A percentile compares a stretch with the other conserved stretches of the same genome.
Conservation (phyloP, 495 filamentous ascomycete species). For the Trichoderma gamsii region DNA sequence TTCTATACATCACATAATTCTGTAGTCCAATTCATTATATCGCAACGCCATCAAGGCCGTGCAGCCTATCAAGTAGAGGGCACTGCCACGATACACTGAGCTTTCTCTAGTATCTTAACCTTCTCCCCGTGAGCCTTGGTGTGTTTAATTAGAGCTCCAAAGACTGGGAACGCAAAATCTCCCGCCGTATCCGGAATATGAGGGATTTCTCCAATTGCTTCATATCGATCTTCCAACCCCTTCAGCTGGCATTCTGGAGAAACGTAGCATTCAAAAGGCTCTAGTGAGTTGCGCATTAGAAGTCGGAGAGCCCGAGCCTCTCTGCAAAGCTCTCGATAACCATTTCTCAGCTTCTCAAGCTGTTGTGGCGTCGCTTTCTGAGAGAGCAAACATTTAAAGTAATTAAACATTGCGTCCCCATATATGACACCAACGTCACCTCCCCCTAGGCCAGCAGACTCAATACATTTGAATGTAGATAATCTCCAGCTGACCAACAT, state of each 20-base stretch:
- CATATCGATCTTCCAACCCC: not conserved
- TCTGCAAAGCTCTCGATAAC: not conserved
- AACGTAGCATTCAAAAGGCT: not conserved
- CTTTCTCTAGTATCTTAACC: not conserved
- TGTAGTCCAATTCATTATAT: no score
- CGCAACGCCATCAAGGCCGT: no score
- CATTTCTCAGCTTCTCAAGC: not conserved
- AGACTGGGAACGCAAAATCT: not conserved
- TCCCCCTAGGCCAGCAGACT: not conserved
- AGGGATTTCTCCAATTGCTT: not conserved
- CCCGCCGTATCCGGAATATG: not conserved
- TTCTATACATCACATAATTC: no score
- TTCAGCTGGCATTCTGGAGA: not conserved
- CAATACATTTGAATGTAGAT: constrained; percentile 5
- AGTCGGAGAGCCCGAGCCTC: not conserved
- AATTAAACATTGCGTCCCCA: not conserved
- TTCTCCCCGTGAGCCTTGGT: not conserved
- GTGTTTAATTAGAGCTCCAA: not conserved
- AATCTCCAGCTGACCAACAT: not conserved
- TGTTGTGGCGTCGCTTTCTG: not conserved
- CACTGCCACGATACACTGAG: not conserved
- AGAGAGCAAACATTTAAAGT: not conserved
- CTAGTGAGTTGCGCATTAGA: not conserved
- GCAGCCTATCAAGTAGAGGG: no score
- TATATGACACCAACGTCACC: not conserved